A percentile compares a stretch with the other conserved stretches of the same genome.
phyloP scores from a whole-genome alignment of 2,329 filamentous ascomycete species.

The Beauveria brongniartii region DNA sequence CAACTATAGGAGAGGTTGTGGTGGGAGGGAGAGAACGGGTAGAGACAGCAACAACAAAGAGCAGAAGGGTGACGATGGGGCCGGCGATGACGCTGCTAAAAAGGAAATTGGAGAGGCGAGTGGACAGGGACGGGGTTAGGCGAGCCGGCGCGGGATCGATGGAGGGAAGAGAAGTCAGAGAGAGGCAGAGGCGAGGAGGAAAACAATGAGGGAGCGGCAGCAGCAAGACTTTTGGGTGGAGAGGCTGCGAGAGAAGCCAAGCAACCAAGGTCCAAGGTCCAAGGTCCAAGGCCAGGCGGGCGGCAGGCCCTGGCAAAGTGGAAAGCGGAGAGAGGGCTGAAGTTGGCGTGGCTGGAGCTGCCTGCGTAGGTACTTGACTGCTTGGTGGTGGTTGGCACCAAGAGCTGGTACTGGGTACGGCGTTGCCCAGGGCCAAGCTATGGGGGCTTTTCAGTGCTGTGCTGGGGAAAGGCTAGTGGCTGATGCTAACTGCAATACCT shows the following conservation, averaged over 20 bases:
- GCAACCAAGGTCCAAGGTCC: neutral
- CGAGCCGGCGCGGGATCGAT: constrained; percentile 7
- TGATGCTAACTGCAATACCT: neutral
- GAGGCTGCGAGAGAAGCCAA: neutral
- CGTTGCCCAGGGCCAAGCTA: constrained; percentile 4
- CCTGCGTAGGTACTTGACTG: neutral
- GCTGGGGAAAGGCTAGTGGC: neutral
- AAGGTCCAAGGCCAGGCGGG: neutral
- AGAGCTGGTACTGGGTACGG: neutral
- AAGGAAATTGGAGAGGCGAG: constrained; percentile 9
- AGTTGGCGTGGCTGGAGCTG: constrained; percentile 3
- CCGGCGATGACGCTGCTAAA: constrained; percentile 11
- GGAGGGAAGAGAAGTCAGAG: neutral
- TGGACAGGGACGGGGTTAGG: constrained; percentile 4
- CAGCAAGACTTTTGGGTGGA: constrained; percentile 1
- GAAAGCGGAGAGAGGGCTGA: neutral
- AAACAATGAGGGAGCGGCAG: neutral
- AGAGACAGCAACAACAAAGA: neutral
- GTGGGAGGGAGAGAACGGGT: neutral
- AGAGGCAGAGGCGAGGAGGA: neutral
- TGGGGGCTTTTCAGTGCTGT: neutral
- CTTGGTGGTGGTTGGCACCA: neutral
- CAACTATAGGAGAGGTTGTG: neutral
- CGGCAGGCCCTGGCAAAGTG: neutral
- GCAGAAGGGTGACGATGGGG: neutral